A percentile compares a stretch with the other conserved stretches of the same genome.
Conservation (phyloP, 495 filamentous ascomycete species). For the Achaetomiella virescens region DNA sequence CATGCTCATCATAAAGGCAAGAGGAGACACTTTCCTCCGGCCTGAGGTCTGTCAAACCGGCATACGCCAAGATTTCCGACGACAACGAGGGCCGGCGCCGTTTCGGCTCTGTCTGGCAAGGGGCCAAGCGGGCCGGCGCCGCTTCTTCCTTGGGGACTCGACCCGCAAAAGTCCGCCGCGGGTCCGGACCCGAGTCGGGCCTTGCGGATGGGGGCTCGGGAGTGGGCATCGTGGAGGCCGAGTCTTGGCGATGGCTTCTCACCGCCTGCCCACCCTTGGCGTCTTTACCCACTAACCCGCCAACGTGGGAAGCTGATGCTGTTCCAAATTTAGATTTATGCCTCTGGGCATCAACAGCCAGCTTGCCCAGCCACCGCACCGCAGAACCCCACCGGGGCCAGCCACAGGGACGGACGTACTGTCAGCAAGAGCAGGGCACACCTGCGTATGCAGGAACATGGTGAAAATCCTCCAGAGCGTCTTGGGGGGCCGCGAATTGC, state of each 20-base stretch:
- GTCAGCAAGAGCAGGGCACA: too few species aligned
- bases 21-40: too few species aligned
- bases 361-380: too few species aligned
- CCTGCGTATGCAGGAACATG: too few species aligned
- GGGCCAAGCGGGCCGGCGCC: neutral
- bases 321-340: conserved; percentile 6
- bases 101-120: neutral
- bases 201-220: neutral
- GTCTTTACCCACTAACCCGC: neutral
- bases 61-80: too few species aligned
- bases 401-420: too few species aligned
- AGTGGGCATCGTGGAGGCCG: neutral
- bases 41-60: too few species aligned
- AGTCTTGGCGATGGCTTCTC: conserved; percentile 1
- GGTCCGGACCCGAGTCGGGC: neutral
- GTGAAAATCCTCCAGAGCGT: too few species aligned
- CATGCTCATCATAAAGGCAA: neutral
- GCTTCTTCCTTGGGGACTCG: too few species aligned
- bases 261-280: neutral
- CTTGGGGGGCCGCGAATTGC: too few species aligned
- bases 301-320: neutral
- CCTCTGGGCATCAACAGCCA: neutral
- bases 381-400: neutral
- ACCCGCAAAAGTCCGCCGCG: neutral
- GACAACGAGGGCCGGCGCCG: neutral